Evolutionary conservation across 176 grass and related monocot species (phyloP), one percentile per base, ranked within the genome.

Genomic region (Thinopyrum elongatum): DNA sequence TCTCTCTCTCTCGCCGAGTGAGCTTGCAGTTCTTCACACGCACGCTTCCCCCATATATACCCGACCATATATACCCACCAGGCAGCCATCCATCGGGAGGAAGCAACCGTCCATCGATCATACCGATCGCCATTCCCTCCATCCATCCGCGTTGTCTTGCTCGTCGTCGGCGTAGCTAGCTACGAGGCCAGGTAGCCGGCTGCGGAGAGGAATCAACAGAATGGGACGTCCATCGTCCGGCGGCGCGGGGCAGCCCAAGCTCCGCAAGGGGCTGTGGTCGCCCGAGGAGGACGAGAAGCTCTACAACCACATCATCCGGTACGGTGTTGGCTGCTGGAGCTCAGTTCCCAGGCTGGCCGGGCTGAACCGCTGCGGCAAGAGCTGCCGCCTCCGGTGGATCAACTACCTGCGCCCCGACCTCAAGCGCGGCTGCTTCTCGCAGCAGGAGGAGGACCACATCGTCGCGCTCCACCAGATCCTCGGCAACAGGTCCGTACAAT

Each of bases 221-320:
- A 96, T 96, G 94, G 94, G 94, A 26, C 87, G 94, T 64, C 91
- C 88, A 42, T 89, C 85, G 41, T 80, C 15, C 46, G 16, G 25
- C 38, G 70, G 83, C 80, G 80, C 6, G n/a, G 3, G 4, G 82
- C 89, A 93, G 89, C 70, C 92, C 55, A 96, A 96, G 89, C 89
- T 96, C 39, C 88, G 94, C 77, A 96, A 96, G 86, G 94, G 94
- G 17, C 83, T 96, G 4, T 96, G 94, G 94, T 96, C 94, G 12
- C 91, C 94, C 22, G 94, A 96, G 86, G 94, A 96, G 35, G 94
- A 96, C 86, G 91, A 93, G 79, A 96, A 96, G 89, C 88, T 96
- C 44, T 96, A 93, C 91, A 96, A 92, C 77, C 94, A 96, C 89
- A 90, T 96, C 94, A 93, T 96, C 81, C 90, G 89, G 35, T 88